A percentile compares a stretch with the other conserved stretches of the same genome.
phyloP scores from a whole-genome alignment of 345 rosid genomes.

The Leavenworthia alabamica region DNA sequence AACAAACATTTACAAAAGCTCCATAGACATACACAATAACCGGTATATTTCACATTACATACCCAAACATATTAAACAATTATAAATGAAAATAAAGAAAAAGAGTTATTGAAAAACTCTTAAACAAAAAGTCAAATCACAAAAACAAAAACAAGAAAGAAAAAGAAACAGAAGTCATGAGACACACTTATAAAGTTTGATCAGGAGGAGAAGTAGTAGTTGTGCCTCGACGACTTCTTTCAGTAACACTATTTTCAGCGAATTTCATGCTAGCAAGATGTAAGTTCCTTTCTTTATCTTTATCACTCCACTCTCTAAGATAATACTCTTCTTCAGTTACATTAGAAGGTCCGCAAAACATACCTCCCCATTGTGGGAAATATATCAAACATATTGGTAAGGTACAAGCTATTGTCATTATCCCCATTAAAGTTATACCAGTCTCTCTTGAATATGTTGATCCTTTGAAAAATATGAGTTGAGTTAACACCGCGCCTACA shows the following conservation, averaged over 20 bases:
- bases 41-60: conserved; percentile 7
- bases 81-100: background rate
- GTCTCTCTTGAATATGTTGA: conserved; percentile 65
- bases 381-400: conserved; percentile 54
- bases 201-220: conserved; percentile 6
- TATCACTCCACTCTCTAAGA: conserved; percentile 56
- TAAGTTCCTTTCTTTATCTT: conserved; percentile 45
- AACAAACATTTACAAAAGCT: background rate
- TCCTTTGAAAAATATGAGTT: conserved; percentile 77
- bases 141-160: background rate
- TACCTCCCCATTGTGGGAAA: conserved; percentile 98
- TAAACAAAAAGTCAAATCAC: background rate
- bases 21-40: background rate
- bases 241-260: conserved; percentile 60
- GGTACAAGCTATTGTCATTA: conserved; percentile 68
- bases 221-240: conserved; percentile 47
- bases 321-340: conserved; percentile 74
- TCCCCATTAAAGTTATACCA: conserved; percentile 74
- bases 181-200: conserved; percentile 10
- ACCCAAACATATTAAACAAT: background rate
- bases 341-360: conserved; percentile 65
- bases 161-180: too few species aligned
- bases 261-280: conserved; percentile 60
- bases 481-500: conserved; percentile 80
- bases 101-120: background rate